Percentiles rank a stretch among this genome's conserved stretches.
Evolutionary conservation across 75 land plant species (phyloP).

Genomic region (Pinus albicaulis): DNA sequence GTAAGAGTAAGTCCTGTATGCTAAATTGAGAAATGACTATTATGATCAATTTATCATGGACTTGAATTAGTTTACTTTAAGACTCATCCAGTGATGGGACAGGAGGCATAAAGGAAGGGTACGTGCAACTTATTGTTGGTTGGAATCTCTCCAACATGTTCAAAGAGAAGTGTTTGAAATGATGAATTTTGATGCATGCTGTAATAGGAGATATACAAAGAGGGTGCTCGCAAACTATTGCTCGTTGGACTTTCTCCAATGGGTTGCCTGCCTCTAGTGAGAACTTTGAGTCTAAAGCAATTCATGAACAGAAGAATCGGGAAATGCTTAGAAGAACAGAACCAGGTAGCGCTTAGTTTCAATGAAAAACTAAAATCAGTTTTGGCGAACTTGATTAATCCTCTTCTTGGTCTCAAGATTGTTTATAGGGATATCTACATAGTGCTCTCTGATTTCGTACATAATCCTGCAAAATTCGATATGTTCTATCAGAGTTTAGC

Average conservation of each 20-base stretch:
- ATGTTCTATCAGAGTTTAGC: neutral
- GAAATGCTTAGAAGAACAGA: constrained; percentile 29
- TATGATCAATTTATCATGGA: too few relatives aligned
- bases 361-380: constrained; percentile 26
- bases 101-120: too few relatives aligned
- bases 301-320: neutral
- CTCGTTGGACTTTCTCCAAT: constrained; percentile 51
- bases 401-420: constrained; percentile 2
- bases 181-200: too few relatives aligned
- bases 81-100: too few relatives aligned
- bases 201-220: constrained; percentile 24
- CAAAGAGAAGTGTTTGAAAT: too few relatives aligned
- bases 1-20: too few relatives aligned
- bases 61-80: too few relatives aligned
- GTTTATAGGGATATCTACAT: constrained; percentile 41
- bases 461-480: constrained; percentile 49
- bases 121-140: too few relatives aligned
- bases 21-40: too few relatives aligned
- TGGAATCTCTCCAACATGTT: too few relatives aligned
- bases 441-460: constrained; percentile 28
- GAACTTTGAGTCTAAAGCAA: constrained; percentile 22
- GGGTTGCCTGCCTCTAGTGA: constrained; percentile 51
- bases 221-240: constrained; percentile 64
- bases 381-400: constrained; percentile 5
- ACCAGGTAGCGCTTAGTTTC: constrained; percentile 35